Percentiles rank a stretch among this genome's conserved stretches.
Conservation (phyloP, 768 basidiomycete species). For the Kwoniella mangroviensis region DNA sequence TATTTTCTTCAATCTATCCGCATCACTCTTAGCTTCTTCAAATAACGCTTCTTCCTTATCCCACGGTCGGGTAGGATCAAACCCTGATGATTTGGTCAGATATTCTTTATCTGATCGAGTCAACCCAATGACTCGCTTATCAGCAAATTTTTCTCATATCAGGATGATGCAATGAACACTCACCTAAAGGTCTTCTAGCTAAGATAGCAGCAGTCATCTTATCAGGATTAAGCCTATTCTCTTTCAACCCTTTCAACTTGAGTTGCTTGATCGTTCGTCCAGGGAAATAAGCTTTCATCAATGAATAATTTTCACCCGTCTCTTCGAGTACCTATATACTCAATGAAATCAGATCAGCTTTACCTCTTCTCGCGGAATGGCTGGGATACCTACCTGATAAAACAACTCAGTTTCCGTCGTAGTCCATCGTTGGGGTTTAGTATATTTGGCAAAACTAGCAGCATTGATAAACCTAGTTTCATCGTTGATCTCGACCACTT, state of each 20-base stretch:
- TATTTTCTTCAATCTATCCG: slow-evolving; percentile 15
- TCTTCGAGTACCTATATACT: slow-evolving; percentile 38
- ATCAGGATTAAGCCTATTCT: slow-evolving; percentile 41
- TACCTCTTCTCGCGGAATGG: neutral
- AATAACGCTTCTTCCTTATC: slow-evolving; percentile 34
- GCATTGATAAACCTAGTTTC: slow-evolving; percentile 45
- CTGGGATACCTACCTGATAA: slow-evolving; percentile 30
- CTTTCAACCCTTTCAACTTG: slow-evolving; percentile 38
- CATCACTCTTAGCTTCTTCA: slow-evolving; percentile 34
- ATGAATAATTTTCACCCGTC: slow-evolving; percentile 42
- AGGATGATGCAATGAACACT: slow-evolving; percentile 9
- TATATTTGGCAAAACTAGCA: slow-evolving; percentile 22
- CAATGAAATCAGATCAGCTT: neutral
- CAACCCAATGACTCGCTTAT: too few relatives aligned
- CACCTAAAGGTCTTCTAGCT: slow-evolving; percentile 37
- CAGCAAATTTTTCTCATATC: neutral
- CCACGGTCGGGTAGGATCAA: slow-evolving; percentile 30
- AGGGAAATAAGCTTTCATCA: slow-evolving; percentile 47
- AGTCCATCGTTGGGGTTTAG: slow-evolving; percentile 36
- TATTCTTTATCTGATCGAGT: slow-evolving; percentile 30
- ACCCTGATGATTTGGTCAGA: slow-evolving; percentile 36
- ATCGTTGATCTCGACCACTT: slow-evolving; percentile 42
- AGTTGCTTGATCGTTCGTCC: slow-evolving; percentile 37
- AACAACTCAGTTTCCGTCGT: slow-evolving; percentile 47
- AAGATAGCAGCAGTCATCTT: slow-evolving; percentile 39